A percentile compares a stretch with the other conserved stretches of the same genome.
phyloP scores from a whole-genome alignment of 1,139 yeast genomes.

The Wickerhamomyces sp. region DNA sequence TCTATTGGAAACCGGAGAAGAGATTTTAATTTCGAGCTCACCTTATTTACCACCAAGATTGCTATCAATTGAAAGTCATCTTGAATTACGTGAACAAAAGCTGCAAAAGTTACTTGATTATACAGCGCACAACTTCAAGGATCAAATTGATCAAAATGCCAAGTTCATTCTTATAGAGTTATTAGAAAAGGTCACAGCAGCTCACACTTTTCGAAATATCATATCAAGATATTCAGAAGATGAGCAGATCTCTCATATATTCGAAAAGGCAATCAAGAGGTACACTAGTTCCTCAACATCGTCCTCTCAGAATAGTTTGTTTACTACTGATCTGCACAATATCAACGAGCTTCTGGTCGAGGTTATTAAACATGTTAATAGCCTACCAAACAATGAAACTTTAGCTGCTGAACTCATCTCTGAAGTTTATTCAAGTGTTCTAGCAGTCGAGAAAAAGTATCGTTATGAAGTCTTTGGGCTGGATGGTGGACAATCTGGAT shows the following conservation, averaged over 20 bases:
- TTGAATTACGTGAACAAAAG: conserved; percentile 34
- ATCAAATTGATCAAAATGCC: conserved; percentile 16
- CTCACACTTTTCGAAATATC: conserved; percentile 43
- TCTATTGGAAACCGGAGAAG: conserved; percentile 43
- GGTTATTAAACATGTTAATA: conserved; percentile 28
- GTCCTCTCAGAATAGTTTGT: conserved; percentile 8
- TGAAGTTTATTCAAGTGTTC: conserved; percentile 34
- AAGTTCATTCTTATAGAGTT: conserved; percentile 37
- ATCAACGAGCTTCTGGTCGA: conserved; percentile 35
- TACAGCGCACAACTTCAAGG: conserved; percentile 15
- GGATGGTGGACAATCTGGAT: conserved; percentile 21
- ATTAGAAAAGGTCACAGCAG: conserved; percentile 55
- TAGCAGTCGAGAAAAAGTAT: conserved; percentile 37
- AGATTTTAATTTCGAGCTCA: conserved; percentile 47
- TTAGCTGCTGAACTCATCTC: conserved; percentile 34
- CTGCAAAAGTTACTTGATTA: conserved; percentile 23
- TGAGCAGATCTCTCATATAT: conserved; percentile 15
- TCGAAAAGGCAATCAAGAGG: conserved; percentile 17
- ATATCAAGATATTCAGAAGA: conserved; percentile 22
- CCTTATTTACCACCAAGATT: conserved; percentile 40
- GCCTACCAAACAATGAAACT: conserved; percentile 26
- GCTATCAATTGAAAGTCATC: conserved; percentile 39
- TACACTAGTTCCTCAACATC: conserved; percentile 1
- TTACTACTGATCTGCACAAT: conserved; percentile 27
- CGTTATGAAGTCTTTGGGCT: conserved; percentile 27